Base-by-base conservation (phyloP, 306 rosid genomes). In the Malus sylvestris region DNA sequence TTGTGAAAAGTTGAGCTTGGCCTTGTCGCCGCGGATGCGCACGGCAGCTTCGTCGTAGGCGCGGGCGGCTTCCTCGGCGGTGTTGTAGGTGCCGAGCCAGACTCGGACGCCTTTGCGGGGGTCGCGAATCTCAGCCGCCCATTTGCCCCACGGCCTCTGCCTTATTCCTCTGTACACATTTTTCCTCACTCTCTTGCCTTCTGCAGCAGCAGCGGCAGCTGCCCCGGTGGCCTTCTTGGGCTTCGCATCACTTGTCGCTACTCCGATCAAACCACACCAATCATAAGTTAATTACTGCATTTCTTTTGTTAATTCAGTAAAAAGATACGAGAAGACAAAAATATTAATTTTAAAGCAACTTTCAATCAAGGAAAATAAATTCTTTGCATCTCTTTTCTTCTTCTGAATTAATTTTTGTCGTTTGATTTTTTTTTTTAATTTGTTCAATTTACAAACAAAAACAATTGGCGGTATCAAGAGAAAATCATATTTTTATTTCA, bases 101-200 rank as follows among this genome's bases (percentile, higher is more conserved):
- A 92, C 97, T 1, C 97, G 91, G 72, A 88, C 89, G 12, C 99
- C 99, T 49, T 92, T 88, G 10, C 79, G 87, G 27, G 99, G 99
- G 89, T 95, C 99, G 70, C 99, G 91, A 70, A 95, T 95, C 79
- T 95, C 99, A 0, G 99, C 97, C 0, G 99, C 99, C 99, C 99
- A 95, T 67, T 95, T 95, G 1, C 99, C 99, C 99, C 99, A 92
- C 16, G 99, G 97, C 82, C 99, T 87, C 73, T 87, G 97, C 66
- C 99, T 79, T 78, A 95, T 92, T 67, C 99, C 99, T 85, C 97
- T 86, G 87, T 90, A 95, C 32, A 80, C 82, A 86, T 86, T 95
- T 82, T 95, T 95, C 1, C 97, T 74, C 70, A 62, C 61, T 4
- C 70, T 74, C 70, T 62, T 74, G 1, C 65, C 46, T 6, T 29